These are phyloP conservation scores for Fusarium begoniae DNA, from an alignment of 2,329 filamentous ascomycete species.

Conservation along the genomic window DNA sequence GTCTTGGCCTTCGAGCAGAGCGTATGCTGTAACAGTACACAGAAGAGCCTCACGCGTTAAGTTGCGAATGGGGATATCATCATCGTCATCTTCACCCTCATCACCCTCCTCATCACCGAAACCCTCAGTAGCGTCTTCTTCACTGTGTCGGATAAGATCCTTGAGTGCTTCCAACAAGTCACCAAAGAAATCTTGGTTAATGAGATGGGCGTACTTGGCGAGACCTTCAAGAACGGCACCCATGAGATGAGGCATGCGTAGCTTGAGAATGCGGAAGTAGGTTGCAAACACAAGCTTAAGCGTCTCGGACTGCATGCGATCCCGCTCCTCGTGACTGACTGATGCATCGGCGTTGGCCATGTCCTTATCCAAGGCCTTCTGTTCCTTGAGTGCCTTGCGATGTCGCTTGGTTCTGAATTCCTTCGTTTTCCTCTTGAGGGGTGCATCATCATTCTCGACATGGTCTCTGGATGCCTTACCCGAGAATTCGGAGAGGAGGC, in stretches of 20 bases:
- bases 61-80: conserved; percentile 68
- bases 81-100: conserved; percentile 57
- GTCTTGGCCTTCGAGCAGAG: conserved; percentile 94
- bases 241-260: conserved; percentile 84
- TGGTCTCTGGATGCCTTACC: conserved; percentile 82
- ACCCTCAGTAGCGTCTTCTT: conserved; percentile 61
- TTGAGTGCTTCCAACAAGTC: conserved; percentile 94
- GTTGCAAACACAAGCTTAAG: conserved; percentile 94
- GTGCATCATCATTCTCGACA: conserved; percentile 67
- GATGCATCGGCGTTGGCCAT: conserved; percentile 91
- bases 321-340: conserved; percentile 90
- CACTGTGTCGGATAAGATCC: conserved; percentile 84
- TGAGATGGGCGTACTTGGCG: conserved; percentile 92
- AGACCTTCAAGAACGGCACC: conserved; percentile 96
- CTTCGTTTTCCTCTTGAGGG: conserved; percentile 73
- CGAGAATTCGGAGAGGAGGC: conserved; percentile 86
- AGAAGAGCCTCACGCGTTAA: conserved; percentile 87
- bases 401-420: conserved; percentile 90
- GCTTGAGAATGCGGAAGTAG: conserved; percentile 94
- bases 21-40: conserved; percentile 95
- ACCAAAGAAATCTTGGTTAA: conserved; percentile 99
- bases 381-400: conserved; percentile 84
- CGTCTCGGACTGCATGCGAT: conserved; percentile 94
- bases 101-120: conserved; percentile 55
- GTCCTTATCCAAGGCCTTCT: conserved; percentile 89